These are phyloP conservation scores for Avena insularis DNA, from an alignment of 176 grass and related monocot species.

Conservation along the genomic window DNA sequence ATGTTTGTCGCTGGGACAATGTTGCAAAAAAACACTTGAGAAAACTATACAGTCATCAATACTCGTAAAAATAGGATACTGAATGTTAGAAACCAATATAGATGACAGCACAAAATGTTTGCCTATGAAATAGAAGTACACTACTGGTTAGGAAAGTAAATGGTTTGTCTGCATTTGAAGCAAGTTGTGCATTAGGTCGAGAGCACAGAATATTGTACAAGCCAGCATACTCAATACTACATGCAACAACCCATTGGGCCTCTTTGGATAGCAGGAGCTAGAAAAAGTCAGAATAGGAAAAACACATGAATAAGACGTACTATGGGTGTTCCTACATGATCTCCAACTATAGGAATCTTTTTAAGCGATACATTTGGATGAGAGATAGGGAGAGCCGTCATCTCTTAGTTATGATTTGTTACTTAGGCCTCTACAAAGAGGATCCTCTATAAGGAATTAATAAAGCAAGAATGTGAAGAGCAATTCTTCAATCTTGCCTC, in stretches of 20 bases:
- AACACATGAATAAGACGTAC: neutral
- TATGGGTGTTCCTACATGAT: constrained; percentile 8
- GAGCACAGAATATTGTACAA: too few relatives aligned
- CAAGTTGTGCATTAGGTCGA: too few relatives aligned
- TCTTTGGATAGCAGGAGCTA: neutral
- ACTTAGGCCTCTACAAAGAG: too few relatives aligned
- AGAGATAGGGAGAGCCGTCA: neutral
- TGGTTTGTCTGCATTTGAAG: constrained; percentile 1
- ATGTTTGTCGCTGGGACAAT: neutral
- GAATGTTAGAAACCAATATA: neutral
- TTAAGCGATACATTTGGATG: neutral
- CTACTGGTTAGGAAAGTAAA: neutral
- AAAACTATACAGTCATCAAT: neutral
- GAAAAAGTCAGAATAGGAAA: neutral
- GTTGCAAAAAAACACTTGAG: neutral
- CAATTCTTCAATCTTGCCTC: too few relatives aligned
- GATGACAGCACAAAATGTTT: neutral
- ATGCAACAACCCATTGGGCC: too few relatives aligned
- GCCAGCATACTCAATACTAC: too few relatives aligned
- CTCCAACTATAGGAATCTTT: neutral
- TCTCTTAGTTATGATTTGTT: too few relatives aligned
- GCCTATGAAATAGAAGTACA: constrained; percentile 5
- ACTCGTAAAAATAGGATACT: neutral
- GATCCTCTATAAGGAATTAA: too few relatives aligned
- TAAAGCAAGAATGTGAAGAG: neutral